Percentiles rank a stretch among this genome's conserved stretches.
Evolutionary conservation across 352 stramenopile species (phyloP).

Genomic region (Elongisporangium prolatum): DNA sequence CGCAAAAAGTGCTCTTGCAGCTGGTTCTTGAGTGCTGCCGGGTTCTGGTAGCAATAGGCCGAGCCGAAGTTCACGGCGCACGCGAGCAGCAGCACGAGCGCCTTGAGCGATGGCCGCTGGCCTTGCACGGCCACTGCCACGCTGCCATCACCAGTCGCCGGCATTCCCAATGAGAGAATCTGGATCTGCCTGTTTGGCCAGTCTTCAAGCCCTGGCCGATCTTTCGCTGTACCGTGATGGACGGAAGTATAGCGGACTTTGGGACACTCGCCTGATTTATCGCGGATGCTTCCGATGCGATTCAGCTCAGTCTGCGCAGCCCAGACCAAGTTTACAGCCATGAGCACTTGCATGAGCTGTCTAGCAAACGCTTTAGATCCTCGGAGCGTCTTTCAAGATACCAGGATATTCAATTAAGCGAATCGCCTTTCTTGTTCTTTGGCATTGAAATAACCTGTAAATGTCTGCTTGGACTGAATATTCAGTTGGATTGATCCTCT

Average conservation of each 20-base stretch:
- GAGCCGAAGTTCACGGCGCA: constrained; percentile 43
- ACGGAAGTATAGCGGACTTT: not conserved
- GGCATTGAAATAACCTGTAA: not conserved
- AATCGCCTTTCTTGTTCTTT: too few relatives aligned
- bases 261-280: not conserved
- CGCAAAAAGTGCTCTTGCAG: constrained; percentile 58
- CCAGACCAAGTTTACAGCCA: not conserved
- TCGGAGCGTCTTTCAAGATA: not conserved
- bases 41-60: constrained; percentile 69
- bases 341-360: not conserved
- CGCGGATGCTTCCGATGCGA: not conserved
- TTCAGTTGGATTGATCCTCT: too few relatives aligned
- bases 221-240: not conserved
- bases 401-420: not conserved
- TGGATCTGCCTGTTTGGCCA: not conserved
- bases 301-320: not conserved
- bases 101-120: constrained; percentile 12
- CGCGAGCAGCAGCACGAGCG: constrained; percentile 42
- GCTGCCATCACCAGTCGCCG: not conserved
- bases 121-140: not conserved
- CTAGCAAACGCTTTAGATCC: not conserved
- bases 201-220: not conserved
- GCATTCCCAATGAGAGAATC: constrained; percentile 3
- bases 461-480: not conserved
- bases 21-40: constrained; percentile 54